Base-by-base conservation (phyloP, 345 rosid species). In the Eucalyptus pauciflora region DNA sequence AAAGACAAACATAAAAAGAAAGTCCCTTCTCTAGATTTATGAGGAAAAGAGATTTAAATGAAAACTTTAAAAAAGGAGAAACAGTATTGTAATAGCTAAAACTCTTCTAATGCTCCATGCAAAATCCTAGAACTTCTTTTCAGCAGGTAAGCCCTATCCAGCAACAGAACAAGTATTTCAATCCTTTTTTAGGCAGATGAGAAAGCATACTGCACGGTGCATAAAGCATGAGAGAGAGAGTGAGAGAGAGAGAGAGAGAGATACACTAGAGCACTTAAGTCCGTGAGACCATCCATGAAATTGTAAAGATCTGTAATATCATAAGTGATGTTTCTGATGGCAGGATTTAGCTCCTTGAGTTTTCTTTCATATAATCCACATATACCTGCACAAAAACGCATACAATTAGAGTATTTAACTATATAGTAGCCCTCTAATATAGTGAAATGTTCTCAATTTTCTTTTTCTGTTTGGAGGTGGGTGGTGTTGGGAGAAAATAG, bases 201-300 rank as follows among this genome's bases (percentile, higher is more conserved):
- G 83, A 87, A 67, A 45, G 3, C 52, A 46, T 20, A 67, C 76
- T 52, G n/a, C 45, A 87, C 12, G 51, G 31, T 20, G 27, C 48
- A 20, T 76, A 10, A 1, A 41, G 48, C 48, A 20, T 7, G 83
- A 52, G 56, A 85, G 87, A 29, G 41, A 60, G 80, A 51, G 54
- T 17, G 54, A 51, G 54, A 51, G 90, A 76, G 83, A 86, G 86
- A 58, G 90, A 83, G 92, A 51, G 93, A 91, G 88, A 90, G 88
- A 90, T 92, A 97, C 99, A 97, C 98, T 94, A 97, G 89, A 67
- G 98, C 98, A 88, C 98, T 97, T 96, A 97, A 87, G 95, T 97
- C 99, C 31, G 95, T 92, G 87, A 97, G 97, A 88, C 99, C 99
- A 79, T 97, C 99, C 46, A 97, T 95, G 79, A 94, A 97, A 91